Conservation (phyloP, 2,329 filamentous ascomycete species). For the Arthrobotrys pseudoclavata region DNA sequence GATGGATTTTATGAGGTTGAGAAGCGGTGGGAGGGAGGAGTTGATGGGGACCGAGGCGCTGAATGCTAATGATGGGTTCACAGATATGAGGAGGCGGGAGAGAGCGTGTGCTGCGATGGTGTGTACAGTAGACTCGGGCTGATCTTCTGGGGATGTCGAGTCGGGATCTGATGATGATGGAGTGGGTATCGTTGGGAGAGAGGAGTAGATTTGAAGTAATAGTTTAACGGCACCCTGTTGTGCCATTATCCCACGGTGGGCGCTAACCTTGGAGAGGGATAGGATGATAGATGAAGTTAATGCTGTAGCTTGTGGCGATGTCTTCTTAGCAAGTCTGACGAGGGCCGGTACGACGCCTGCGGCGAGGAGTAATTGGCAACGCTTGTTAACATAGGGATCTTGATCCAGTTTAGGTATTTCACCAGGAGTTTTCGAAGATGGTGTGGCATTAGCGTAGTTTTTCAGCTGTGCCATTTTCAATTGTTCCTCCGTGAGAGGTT, state of each 20-base stretch:
- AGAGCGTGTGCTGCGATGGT: conserved; percentile 82
- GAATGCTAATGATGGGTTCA: conserved; percentile 87
- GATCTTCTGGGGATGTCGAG: conserved; percentile 59
- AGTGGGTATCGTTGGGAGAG: conserved; percentile 44
- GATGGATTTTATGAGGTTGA: conserved; percentile 75
- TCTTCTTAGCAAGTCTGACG: conserved; percentile 79
- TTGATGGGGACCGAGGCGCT: conserved; percentile 79
- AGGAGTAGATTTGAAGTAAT: conserved; percentile 76
- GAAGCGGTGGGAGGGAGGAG: conserved; percentile 85
- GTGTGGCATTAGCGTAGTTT: conserved; percentile 87
- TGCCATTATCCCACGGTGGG: conserved; percentile 81
- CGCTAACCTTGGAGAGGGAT: conserved; percentile 80
- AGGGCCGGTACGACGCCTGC: conserved; percentile 82
- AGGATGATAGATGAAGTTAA: conserved; percentile 83
- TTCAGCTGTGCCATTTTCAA: conserved; percentile 93
- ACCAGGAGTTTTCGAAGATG: conserved; percentile 65
- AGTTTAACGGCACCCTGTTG: conserved; percentile 95
- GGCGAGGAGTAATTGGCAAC: conserved; percentile 84
- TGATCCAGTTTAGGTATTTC: conserved; percentile 59
- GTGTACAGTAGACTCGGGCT: conserved; percentile 65
- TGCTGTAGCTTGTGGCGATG: conserved; percentile 77
- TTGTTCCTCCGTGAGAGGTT: conserved; percentile 85
- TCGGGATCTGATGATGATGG: conserved; percentile 65
- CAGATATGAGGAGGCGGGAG: conserved; percentile 86
- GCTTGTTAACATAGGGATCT: conserved; percentile 73